Evolutionary conservation across 1,139 yeast species (phyloP).

Genomic region (Diutina scorzettiae): DNA sequence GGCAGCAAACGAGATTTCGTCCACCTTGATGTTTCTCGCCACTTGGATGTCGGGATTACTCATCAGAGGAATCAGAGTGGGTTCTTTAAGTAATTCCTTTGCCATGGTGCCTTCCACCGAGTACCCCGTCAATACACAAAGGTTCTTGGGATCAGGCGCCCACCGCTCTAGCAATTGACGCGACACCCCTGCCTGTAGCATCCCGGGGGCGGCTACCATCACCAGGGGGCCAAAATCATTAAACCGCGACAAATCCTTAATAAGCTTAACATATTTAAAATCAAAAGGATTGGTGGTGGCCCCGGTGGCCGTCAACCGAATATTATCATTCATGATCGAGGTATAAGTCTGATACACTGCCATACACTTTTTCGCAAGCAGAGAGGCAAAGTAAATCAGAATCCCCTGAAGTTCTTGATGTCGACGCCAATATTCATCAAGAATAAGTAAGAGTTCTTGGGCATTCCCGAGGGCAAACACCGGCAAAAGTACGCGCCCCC

Average conservation of each 20-base stretch:
- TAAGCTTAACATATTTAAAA: slow-evolving; percentile 73
- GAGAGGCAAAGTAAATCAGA: slow-evolving; percentile 83
- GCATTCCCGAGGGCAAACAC: slow-evolving; percentile 97
- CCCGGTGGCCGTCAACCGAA: slow-evolving; percentile 59
- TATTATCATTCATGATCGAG: slow-evolving; percentile 91
- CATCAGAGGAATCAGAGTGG: slow-evolving; percentile 74
- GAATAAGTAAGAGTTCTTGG: slow-evolving; percentile 76
- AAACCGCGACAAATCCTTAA: slow-evolving; percentile 69
- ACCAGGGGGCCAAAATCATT: slow-evolving; percentile 96
- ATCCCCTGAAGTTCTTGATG: slow-evolving; percentile 75
- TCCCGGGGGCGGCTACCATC: slow-evolving; percentile 94
- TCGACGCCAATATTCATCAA: slow-evolving; percentile 89
- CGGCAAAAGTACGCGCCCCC: slow-evolving; percentile 88
- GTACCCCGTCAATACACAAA: slow-evolving; percentile 86
- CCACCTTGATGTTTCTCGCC: slow-evolving; percentile 82
- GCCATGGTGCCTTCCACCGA: slow-evolving; percentile 99
- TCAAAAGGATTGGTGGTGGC: slow-evolving; percentile 64
- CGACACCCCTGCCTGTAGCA: slow-evolving; percentile 93
- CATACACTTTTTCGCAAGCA: slow-evolving; percentile 90
- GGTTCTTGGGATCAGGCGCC: slow-evolving; percentile 93
- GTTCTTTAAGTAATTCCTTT: slow-evolving; percentile 75
- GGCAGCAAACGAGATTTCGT: slow-evolving; percentile 96
- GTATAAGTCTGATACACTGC: slow-evolving; percentile 95
- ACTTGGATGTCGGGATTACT: slow-evolving; percentile 70
- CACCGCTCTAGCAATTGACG: slow-evolving; percentile 85